Conservation (phyloP, 2,329 filamentous ascomycete genomes). For the Tricladium varicosporioides region DNA sequence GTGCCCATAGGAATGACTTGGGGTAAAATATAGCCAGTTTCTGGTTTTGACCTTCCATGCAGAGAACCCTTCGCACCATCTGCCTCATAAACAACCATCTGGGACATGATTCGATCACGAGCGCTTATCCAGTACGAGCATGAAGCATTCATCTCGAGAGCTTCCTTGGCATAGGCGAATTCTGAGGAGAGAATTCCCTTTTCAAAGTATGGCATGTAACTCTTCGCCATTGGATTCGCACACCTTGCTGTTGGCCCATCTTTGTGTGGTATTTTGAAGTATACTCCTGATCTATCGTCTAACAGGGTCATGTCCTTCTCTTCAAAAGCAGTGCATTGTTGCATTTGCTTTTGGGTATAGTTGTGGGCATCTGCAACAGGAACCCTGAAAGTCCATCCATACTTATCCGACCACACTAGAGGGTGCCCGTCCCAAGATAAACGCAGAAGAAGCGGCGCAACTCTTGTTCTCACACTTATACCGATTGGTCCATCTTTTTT, state of each 20-base stretch:
- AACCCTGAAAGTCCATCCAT: constrained; percentile 91
- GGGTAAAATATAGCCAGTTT: constrained; percentile 81
- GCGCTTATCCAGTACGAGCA: constrained; percentile 99
- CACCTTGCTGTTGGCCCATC: constrained; percentile 86
- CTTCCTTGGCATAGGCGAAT: constrained; percentile 87
- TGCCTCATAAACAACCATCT: constrained; percentile 86
- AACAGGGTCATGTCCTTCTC: constrained; percentile 66
- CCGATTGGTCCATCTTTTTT: constrained; percentile 67
- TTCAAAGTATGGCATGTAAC: constrained; percentile 88
- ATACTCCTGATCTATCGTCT: constrained; percentile 64
- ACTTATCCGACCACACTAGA: constrained; percentile 86
- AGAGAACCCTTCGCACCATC: constrained; percentile 43
- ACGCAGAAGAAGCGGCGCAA: constrained; percentile 80
- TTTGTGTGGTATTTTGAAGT: constrained; percentile 96
- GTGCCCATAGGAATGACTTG: constrained; percentile 99
- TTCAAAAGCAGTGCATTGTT: constrained; percentile 71
- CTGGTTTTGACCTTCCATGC: constrained; percentile 19
- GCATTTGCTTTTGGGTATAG: constrained; percentile 71
- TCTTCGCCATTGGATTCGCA: constrained; percentile 84
- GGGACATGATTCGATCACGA: constrained; percentile 86
- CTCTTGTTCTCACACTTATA: constrained; percentile 80
- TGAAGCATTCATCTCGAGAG: constrained; percentile 96
- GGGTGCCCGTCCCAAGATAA: constrained; percentile 88
- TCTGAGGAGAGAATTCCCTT: constrained; percentile 84
- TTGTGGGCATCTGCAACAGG: constrained; percentile 57